Conservation (phyloP, 257 asterid genomes). For the Solanum commersonii region DNA sequence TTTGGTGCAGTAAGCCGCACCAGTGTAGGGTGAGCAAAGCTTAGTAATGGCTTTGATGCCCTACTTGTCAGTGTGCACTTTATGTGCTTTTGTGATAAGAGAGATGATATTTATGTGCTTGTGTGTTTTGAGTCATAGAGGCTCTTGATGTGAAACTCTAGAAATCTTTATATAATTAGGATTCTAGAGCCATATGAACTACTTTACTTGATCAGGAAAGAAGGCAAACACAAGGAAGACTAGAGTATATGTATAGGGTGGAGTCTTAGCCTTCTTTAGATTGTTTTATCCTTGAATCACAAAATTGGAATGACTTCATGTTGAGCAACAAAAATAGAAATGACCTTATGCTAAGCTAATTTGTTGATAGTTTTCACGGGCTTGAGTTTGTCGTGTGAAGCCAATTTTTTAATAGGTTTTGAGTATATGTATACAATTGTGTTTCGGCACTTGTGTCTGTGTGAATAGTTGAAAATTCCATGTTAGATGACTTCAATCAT, state of each 20-base stretch:
- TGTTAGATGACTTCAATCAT: background rate
- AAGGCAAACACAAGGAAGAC: background rate
- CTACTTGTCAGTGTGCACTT: background rate
- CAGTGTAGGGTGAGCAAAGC: background rate
- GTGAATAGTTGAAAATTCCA: background rate
- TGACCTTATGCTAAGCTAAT: background rate
- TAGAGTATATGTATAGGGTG: background rate
- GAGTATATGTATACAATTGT: background rate
- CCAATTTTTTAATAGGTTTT: background rate
- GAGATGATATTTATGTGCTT: background rate
- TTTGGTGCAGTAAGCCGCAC: background rate
- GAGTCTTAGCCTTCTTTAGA: background rate
- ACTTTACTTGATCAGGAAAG: background rate
- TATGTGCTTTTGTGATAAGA: background rate
- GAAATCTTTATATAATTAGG: background rate
- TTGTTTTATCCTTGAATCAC: background rate
- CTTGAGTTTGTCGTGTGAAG: background rate
- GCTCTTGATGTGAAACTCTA: background rate
- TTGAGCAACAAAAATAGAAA: background rate
- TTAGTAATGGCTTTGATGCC: background rate
- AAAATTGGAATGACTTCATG: background rate
- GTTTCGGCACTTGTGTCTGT: background rate
- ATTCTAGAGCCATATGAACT: slow-evolving; percentile 49
- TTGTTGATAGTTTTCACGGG: background rate
- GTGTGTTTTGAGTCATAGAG: background rate